Percentiles rank a stretch among this genome's conserved stretches.
Evolutionary conservation across 2,329 filamentous ascomycete species (phyloP).

Genomic region (Septoria petroselini): DNA sequence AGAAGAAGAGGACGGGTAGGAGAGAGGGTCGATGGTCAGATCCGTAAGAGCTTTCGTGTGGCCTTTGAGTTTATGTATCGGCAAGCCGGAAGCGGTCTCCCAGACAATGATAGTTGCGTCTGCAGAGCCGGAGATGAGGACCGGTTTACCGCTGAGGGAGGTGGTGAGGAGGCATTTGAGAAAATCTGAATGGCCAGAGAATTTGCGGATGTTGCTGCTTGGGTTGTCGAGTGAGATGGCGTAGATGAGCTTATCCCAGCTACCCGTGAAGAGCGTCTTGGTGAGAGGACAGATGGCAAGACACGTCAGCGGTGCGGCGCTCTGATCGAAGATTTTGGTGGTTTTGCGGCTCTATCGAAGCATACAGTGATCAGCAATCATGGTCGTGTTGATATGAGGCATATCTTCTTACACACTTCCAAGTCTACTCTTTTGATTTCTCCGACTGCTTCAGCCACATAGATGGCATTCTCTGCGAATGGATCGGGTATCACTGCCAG

Average conservation of each 20-base stretch:
- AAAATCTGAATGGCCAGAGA: conserved; percentile 76
- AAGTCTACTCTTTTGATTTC: conserved; percentile 69
- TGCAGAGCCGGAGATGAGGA: conserved; percentile 48
- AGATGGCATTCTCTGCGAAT: conserved; percentile 56
- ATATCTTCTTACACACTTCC: conserved; percentile 62
- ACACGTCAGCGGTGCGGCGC: conserved; percentile 75
- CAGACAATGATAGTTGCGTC: conserved; percentile 65
- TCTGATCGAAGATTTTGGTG: conserved; percentile 62
- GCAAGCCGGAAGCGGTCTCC: conserved; percentile 65
- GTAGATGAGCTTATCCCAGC: conserved; percentile 92
- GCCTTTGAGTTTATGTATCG: conserved; percentile 75
- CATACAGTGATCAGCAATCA: not conserved
- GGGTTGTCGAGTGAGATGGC: conserved; percentile 52
- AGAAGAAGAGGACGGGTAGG: conserved; percentile 43
- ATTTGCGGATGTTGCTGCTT: conserved; percentile 4
- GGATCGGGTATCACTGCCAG: conserved; percentile 71
- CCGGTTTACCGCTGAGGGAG: conserved; percentile 58
- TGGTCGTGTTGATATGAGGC: not conserved
- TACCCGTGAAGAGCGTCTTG: conserved; percentile 73
- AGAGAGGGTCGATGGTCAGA: conserved; percentile 70
- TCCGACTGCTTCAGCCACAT: conserved; percentile 84
- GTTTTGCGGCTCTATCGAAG: conserved; percentile 45
- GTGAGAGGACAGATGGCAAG: conserved; percentile 58
- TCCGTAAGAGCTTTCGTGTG: conserved; percentile 75
- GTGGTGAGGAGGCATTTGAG: conserved; percentile 74